Base-by-base conservation (phyloP, 2,329 filamentous ascomycete species). In the Orbilia ellipsospora region DNA sequence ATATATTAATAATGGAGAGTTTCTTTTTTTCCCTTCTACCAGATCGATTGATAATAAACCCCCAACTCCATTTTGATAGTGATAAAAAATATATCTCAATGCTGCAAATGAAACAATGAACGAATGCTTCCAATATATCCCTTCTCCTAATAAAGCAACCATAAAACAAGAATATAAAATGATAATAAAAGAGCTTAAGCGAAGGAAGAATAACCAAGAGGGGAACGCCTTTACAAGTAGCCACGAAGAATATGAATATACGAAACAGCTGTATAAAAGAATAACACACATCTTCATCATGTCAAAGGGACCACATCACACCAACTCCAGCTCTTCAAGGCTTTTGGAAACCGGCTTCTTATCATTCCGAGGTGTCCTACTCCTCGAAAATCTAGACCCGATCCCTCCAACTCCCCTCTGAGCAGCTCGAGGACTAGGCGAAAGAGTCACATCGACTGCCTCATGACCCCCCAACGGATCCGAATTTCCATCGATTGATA, bases 391-490 rank as follows among this genome's bases (percentile, higher is more conserved):
- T 16, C 67, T 52, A 5, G 67, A 40, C 4, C 67, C 67, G 16
- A 72, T 72, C 20, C 67, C 67, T 15, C 67, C 67, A 20, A 52
- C 15, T 5, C 51, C 18, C 52, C 64, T 56, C 51, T 48, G 56
- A 31, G 16, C 31, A 4, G 51, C 42, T 52, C 70, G 36, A 13
- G 57, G 51, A 31, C 70, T 63, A 16, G 57, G 42, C 0, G 56
- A 57, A n/a, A 74, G 44, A 42, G 15, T n/a, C 23, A 74, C 52
- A 74, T 74, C 70, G n/a, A 74, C 63, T 48, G 70, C 57, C 31
- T 74, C 70, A 50, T 74, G 70, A 12, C 70, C 70, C 4, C 70
- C 70, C 44, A 74, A 48, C 10, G 70, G 70, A 60, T 74, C 70
- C 1, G 62, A 67, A 50, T 62, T 74, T 40, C 54, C 57, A 51